phyloP scores from a whole-genome alignment of 75 land plant species.

The Sequoiadendron giganteum region DNA sequence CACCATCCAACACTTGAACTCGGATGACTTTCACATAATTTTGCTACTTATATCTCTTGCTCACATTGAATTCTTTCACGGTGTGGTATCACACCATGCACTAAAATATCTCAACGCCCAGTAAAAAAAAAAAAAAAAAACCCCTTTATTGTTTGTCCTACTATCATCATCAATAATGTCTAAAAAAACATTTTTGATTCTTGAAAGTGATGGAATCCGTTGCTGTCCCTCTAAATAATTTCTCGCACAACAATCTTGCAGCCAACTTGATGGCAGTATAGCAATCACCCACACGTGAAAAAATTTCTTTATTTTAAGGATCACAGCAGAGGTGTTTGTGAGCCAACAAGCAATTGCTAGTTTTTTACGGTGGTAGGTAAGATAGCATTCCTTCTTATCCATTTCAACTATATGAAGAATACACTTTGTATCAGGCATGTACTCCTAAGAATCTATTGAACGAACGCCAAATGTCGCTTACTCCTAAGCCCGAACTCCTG shows the following conservation, averaged over 20 bases:
- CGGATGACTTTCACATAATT: not conserved
- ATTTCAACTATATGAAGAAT: not conserved
- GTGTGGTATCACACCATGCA: not conserved
- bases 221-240: too few relatives aligned
- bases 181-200: not conserved
- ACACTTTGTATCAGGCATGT: not conserved
- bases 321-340: too few relatives aligned
- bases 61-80: not conserved
- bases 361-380: conserved; percentile 1
- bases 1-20: not conserved
- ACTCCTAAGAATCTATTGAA: too few relatives aligned
- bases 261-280: too few relatives aligned
- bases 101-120: not conserved
- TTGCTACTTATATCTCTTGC: not conserved
- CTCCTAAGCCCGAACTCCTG: too few relatives aligned
- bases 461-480: too few relatives aligned
- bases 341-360: too few relatives aligned
- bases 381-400: not conserved
- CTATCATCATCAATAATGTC: not conserved
- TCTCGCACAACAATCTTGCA: too few relatives aligned
- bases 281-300: too few relatives aligned
- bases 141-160: not conserved
- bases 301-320: too few relatives aligned
- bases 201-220: too few relatives aligned
- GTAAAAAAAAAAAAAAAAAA: not conserved